These are phyloP conservation scores for Backusella psychrophila DNA, from an alignment of 192 early-diverging fungal genomes.

Conservation along the genomic window DNA sequence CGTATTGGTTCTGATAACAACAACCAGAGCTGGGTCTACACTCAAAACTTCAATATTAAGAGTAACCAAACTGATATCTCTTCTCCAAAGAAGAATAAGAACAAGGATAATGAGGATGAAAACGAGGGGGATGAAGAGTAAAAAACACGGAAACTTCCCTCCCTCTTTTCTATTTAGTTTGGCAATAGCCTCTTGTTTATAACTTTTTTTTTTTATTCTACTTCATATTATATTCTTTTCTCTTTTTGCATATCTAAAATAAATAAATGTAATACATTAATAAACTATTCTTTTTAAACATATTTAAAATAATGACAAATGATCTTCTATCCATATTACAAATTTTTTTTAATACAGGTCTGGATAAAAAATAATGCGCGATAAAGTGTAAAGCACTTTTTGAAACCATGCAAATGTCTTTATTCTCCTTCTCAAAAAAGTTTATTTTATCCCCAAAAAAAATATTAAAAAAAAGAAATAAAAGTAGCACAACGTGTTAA, in stretches of 20 bases:
- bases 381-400: background rate
- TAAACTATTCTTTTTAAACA: background rate
- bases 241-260: background rate
- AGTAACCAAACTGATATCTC: background rate
- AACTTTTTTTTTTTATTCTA: no score
- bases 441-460: background rate
- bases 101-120: background rate
- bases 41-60: background rate
- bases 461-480: background rate
- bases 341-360: background rate
- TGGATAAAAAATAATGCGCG: background rate
- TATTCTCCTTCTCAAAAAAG: slow-evolving; percentile 1
- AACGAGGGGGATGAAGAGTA: background rate
- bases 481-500: background rate
- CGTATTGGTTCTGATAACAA: background rate
- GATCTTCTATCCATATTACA: background rate
- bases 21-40: background rate
- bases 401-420: background rate
- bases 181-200: no score
- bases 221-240: no score
- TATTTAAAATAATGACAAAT: background rate
- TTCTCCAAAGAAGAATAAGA: background rate
- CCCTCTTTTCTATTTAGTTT: no score
- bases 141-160: no score
- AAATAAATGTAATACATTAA: no score